Evolutionary conservation across 176 grass and related monocot genomes (phyloP).

Genomic region (Oryza nivara): DNA sequence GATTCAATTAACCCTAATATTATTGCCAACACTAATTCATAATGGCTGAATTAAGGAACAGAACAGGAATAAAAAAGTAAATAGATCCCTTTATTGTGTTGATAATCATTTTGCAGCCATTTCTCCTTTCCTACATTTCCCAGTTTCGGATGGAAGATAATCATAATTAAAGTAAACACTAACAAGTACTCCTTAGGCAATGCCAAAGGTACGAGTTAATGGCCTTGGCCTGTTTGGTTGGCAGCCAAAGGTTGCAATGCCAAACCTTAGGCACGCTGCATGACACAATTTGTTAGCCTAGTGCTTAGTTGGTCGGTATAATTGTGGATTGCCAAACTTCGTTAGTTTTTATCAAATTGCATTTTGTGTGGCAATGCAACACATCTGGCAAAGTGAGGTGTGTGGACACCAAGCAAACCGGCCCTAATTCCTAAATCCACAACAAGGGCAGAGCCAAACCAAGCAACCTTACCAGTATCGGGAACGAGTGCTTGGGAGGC

Average conservation of each 20-base stretch:
- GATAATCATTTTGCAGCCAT: neutral
- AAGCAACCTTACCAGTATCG: conserved; percentile 45
- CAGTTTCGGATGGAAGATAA: neutral
- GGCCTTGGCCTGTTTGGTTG: too few relatives aligned
- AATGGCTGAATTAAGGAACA: neutral
- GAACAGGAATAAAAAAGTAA: neutral
- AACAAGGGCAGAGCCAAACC: neutral
- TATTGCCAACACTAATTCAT: neutral
- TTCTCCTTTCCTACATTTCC: neutral
- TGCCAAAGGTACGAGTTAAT: neutral
- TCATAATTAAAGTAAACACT: neutral
- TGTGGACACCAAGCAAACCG: too few relatives aligned
- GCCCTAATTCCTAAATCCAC: neutral
- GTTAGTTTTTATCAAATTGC: too few relatives aligned
- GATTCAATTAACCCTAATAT: neutral
- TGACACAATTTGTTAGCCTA: too few relatives aligned
- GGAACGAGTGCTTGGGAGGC: conserved; percentile 42
- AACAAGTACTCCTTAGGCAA: neutral
- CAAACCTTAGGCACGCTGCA: too few relatives aligned
- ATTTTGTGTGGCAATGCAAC: too few relatives aligned
- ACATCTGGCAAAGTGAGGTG: too few relatives aligned
- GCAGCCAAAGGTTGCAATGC: too few relatives aligned
- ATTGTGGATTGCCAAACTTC: too few relatives aligned
- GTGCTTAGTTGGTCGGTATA: too few relatives aligned
- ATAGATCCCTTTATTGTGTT: neutral